Conservation (phyloP, 164 flowering plant species). For the Houttuynia cordata region DNA sequence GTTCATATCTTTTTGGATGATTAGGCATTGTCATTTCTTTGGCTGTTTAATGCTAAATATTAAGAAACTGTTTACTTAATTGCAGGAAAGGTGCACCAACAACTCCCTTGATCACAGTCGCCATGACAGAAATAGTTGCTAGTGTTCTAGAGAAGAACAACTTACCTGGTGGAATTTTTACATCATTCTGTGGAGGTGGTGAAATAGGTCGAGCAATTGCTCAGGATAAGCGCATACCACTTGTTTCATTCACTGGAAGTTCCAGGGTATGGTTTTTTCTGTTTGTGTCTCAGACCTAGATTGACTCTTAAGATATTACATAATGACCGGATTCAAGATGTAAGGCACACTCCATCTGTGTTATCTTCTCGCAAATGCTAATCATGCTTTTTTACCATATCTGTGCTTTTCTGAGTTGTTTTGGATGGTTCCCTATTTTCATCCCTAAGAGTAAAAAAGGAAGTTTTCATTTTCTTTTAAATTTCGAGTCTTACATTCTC, state of each 20-base stretch:
- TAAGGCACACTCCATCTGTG: too few species aligned
- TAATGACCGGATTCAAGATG: too few species aligned
- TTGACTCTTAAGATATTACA: too few species aligned
- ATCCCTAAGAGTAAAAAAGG: too few species aligned
- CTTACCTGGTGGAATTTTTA: slow-evolving; percentile 83
- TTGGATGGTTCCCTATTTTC: too few species aligned
- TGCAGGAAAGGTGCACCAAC: slow-evolving; percentile 98
- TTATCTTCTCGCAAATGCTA: too few species aligned
- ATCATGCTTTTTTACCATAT: too few species aligned
- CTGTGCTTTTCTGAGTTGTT: too few species aligned
- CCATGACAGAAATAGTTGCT: slow-evolving; percentile 73
- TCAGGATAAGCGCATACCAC: slow-evolving; percentile 64
- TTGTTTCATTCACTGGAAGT: slow-evolving; percentile 97
- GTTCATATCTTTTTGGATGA: background rate
- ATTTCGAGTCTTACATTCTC: too few species aligned
- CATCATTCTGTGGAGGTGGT: slow-evolving; percentile 89
- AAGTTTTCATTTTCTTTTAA: too few species aligned
- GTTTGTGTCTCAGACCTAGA: background rate
- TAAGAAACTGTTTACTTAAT: background rate
- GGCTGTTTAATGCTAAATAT: too few species aligned
- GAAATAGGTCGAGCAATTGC: slow-evolving; percentile 92
- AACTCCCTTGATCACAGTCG: slow-evolving; percentile 84
- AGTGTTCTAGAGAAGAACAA: slow-evolving; percentile 80
- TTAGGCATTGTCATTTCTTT: background rate
- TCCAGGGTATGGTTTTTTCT: slow-evolving; percentile 45